Evolutionary conservation across 768 basidiomycete genomes (phyloP).

Genomic region (Pleurotus cornucopiae): DNA sequence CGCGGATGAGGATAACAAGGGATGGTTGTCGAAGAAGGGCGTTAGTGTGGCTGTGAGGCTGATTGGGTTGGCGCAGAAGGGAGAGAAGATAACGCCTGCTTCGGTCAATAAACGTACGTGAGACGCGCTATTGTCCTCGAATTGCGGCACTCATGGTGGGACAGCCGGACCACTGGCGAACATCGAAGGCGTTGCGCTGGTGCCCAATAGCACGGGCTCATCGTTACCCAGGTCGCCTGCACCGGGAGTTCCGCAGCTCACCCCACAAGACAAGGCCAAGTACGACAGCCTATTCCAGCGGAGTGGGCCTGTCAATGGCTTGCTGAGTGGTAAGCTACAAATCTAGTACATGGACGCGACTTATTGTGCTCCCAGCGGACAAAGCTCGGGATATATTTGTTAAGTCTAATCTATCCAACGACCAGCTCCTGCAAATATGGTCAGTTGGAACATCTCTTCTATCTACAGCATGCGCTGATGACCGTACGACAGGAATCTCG

Average conservation of each 20-base stretch:
- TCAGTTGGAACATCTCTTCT: slow-evolving; percentile 26
- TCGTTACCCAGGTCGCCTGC: slow-evolving; percentile 63
- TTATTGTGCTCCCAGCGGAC: slow-evolving; percentile 48
- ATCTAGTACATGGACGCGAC: background rate
- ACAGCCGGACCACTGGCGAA: slow-evolving; percentile 81
- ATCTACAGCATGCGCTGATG: background rate
- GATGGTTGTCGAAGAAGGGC: slow-evolving; percentile 84
- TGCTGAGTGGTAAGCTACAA: slow-evolving; percentile 64
- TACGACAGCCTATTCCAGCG: slow-evolving; percentile 76
- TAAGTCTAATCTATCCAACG: slow-evolving; percentile 83
- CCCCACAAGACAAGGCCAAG: slow-evolving; percentile 78
- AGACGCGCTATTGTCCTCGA: slow-evolving; percentile 23
- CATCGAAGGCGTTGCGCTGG: slow-evolving; percentile 66
- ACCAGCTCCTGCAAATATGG: slow-evolving; percentile 93
- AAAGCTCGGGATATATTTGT: slow-evolving; percentile 89
- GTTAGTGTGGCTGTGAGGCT: slow-evolving; percentile 86
- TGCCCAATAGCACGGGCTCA: slow-evolving; percentile 56
- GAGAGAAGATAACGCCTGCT: slow-evolving; percentile 59
- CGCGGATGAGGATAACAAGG: slow-evolving; percentile 91
- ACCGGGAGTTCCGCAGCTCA: slow-evolving; percentile 61
- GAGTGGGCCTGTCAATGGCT: slow-evolving; percentile 67
- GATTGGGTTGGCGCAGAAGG: slow-evolving; percentile 91
- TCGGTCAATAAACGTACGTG: slow-evolving; percentile 62
- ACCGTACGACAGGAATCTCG: slow-evolving; percentile 63
- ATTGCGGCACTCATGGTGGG: background rate